Conservation (phyloP, 1,284 basidiomycete species). For the Trichosporon asahii region DNA sequence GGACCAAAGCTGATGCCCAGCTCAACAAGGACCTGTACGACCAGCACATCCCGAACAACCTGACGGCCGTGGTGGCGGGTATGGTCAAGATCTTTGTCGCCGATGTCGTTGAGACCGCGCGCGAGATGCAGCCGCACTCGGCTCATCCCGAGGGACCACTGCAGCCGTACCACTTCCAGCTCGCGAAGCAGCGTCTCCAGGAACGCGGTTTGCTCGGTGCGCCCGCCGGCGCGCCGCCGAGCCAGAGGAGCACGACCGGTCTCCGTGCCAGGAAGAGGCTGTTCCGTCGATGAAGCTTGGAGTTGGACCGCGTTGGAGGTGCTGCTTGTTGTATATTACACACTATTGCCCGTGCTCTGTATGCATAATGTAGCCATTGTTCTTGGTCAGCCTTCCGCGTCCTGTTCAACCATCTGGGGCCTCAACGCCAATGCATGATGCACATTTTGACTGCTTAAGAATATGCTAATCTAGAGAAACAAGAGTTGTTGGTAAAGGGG, state of each 20-base stretch:
- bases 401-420: background rate
- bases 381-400: too few relatives aligned
- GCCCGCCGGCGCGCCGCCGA: conserved; percentile 9
- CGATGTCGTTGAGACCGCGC: conserved; percentile 43
- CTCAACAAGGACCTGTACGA: conserved; percentile 44
- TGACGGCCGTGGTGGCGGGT: conserved; percentile 38
- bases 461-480: conserved; percentile 2
- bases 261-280: conserved; percentile 31
- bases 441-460: background rate
- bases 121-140: conserved; percentile 37
- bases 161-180: conserved; percentile 42
- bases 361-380: background rate
- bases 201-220: conserved; percentile 30
- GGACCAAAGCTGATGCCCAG: conserved; percentile 25
- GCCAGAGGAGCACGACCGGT: conserved; percentile 16
- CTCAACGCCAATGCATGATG: background rate
- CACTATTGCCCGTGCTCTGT: background rate
- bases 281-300: conserved; percentile 25
- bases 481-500: background rate
- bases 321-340: background rate
- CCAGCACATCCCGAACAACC: conserved; percentile 35
- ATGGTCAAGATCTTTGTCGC: conserved; percentile 49
- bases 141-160: conserved; percentile 38
- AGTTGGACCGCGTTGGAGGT: background rate
- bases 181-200: conserved; percentile 38